A percentile compares a stretch with the other conserved stretches of the same genome.
Evolutionary conservation across 371 early-diverging fungal genomes (phyloP).

Genomic region (Mucor indicus): DNA sequence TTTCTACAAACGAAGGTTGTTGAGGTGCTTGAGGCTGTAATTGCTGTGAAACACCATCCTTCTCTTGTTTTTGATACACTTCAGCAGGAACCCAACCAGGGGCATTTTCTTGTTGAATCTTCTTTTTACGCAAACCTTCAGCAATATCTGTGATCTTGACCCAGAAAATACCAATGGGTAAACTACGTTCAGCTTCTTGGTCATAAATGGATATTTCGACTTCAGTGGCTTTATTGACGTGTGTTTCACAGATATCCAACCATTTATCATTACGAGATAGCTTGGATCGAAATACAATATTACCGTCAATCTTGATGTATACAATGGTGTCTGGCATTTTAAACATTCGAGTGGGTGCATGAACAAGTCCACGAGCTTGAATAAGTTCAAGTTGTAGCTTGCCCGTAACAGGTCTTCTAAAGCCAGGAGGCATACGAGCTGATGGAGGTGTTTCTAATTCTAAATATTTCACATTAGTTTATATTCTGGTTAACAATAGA

Average conservation of each 20-base stretch:
- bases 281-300: constrained; percentile 71
- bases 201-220: constrained; percentile 87
- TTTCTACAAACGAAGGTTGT: constrained; percentile 14
- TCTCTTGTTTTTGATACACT: constrained; percentile 31
- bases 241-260: constrained; percentile 82
- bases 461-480: no score
- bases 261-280: constrained; percentile 70
- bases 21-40: constrained; percentile 9
- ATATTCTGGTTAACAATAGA: no score
- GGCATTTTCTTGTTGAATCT: constrained; percentile 58
- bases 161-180: constrained; percentile 81
- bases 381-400: constrained; percentile 67
- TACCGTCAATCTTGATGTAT: constrained; percentile 84
- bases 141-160: constrained; percentile 79
- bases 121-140: constrained; percentile 72
- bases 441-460: constrained; percentile 49
- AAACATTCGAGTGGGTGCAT: constrained; percentile 57
- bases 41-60: constrained; percentile 2
- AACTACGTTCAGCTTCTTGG: constrained; percentile 60
- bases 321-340: constrained; percentile 57
- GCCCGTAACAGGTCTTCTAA: constrained; percentile 76
- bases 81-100: constrained; percentile 52
- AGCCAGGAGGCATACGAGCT: constrained; percentile 60
- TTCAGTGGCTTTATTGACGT: constrained; percentile 87
- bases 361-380: constrained; percentile 65